Percentiles rank a stretch among this genome's conserved stretches.
Evolutionary conservation across 352 stramenopile species (phyloP).

Genomic region (Globisporangium spiculum): DNA sequence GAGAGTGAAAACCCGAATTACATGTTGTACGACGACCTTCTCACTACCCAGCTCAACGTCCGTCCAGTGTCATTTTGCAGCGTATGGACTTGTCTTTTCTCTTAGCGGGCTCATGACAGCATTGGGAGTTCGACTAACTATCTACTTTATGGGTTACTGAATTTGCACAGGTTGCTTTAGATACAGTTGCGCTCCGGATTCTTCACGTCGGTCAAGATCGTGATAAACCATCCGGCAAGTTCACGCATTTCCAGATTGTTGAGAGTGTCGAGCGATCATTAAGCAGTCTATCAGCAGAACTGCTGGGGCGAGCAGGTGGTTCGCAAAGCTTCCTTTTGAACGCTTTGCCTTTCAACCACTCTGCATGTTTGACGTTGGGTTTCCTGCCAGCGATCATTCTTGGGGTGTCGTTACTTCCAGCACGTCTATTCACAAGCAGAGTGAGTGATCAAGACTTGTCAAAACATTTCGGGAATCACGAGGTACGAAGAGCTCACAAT

Average conservation of each 20-base stretch:
- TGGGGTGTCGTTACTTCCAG: conserved; percentile 13
- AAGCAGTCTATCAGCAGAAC: not conserved
- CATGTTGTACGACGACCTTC: not conserved
- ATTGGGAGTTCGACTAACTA: not conserved
- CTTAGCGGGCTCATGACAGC: not conserved
- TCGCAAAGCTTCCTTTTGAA: conserved; percentile 7
- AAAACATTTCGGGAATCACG: conserved; percentile 12
- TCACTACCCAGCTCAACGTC: not conserved
- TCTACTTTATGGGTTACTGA: not conserved
- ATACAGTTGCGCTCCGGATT: conserved; percentile 4
- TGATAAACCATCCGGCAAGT: not conserved
- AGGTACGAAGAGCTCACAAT: not conserved
- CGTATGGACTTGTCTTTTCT: not conserved
- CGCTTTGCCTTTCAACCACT: conserved; percentile 15
- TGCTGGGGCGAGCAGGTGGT: not conserved
- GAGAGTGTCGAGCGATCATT: conserved; percentile 18
- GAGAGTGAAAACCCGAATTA: not conserved
- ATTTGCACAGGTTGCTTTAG: conserved; percentile 2
- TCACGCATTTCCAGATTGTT: conserved; percentile 20
- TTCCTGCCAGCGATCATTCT: conserved; percentile 13
- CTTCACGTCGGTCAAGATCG: not conserved
- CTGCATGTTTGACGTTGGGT: conserved; percentile 1
- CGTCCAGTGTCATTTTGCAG: not conserved
- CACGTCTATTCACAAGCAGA: not conserved
- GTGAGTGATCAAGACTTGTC: not conserved